phyloP scores from a whole-genome alignment of 805 yeast genomes.

The Candida koratica region DNA sequence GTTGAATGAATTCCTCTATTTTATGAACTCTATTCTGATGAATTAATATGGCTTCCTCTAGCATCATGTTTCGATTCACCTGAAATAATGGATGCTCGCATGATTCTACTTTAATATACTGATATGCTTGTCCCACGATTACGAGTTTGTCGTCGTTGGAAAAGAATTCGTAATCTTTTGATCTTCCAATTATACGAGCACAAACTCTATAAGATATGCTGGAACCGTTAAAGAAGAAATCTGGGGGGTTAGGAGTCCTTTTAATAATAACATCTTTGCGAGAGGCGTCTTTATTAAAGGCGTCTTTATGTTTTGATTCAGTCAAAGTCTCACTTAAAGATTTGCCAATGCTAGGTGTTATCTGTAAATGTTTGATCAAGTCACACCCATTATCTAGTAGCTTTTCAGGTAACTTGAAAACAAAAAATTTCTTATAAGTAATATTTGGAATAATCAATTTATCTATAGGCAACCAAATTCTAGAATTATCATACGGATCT shows the following conservation, averaged over 20 bases:
- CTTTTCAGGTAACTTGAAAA: slow-evolving; percentile 36
- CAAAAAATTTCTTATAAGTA: slow-evolving; percentile 38
- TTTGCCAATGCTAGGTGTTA: slow-evolving; percentile 35
- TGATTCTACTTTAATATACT: slow-evolving; percentile 24
- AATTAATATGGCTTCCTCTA: slow-evolving; percentile 33
- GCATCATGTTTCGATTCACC: slow-evolving; percentile 27
- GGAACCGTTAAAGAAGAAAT: slow-evolving; percentile 28
- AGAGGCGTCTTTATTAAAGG: background rate
- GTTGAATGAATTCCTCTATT: slow-evolving; percentile 26
- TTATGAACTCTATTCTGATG: slow-evolving; percentile 24
- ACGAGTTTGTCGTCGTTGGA: slow-evolving; percentile 20
- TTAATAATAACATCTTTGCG: slow-evolving; percentile 9
- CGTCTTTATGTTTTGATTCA: slow-evolving; percentile 13
- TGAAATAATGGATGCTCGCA: slow-evolving; percentile 23
- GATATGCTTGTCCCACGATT: slow-evolving; percentile 26
- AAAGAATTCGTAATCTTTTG: slow-evolving; percentile 27
- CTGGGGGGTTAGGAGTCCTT: slow-evolving; percentile 14
- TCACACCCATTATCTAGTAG: slow-evolving; percentile 33
- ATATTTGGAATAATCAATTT: slow-evolving; percentile 28
- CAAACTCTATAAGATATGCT: slow-evolving; percentile 31
- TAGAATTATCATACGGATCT: slow-evolving; percentile 34
- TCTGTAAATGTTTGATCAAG: slow-evolving; percentile 33
- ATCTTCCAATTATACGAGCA: slow-evolving; percentile 36
- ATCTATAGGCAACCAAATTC: slow-evolving; percentile 21
- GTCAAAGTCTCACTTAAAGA: slow-evolving; percentile 27